Evolutionary conservation across 495 filamentous ascomycete genomes (phyloP).

Genomic region (Podospora anserina): DNA sequence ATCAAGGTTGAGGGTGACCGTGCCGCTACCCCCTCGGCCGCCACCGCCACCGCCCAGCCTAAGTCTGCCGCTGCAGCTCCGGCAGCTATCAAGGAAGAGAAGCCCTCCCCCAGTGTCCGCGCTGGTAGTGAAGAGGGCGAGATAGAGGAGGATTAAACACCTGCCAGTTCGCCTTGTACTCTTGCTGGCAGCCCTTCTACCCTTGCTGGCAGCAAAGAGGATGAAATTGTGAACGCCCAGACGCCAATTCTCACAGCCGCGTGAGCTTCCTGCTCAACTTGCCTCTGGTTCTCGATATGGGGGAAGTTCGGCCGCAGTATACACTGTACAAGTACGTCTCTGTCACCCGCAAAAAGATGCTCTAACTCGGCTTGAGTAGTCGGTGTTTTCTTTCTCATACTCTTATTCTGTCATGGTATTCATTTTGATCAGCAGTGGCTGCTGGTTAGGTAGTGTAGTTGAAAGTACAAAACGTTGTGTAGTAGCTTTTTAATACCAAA

Average conservation of each 20-base stretch:
- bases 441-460: background rate
- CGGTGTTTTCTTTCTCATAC: background rate
- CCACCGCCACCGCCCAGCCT: constrained; percentile 2
- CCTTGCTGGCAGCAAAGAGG: too few relatives aligned
- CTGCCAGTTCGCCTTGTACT: background rate
- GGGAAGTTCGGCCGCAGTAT: too few relatives aligned
- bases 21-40: background rate
- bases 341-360: background rate
- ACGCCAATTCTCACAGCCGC: too few relatives aligned
- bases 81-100: constrained; percentile 47
- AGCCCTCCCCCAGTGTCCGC: constrained; percentile 60
- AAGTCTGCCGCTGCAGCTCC: background rate
- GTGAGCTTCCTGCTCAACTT: too few relatives aligned
- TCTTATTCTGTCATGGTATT: background rate
- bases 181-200: background rate
- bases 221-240: too few relatives aligned
- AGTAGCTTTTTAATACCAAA: background rate
- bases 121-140: constrained; percentile 49
- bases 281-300: too few relatives aligned
- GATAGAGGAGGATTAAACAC: background rate
- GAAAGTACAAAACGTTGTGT: background rate
- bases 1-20: constrained; percentile 20
- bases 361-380: constrained; percentile 8
- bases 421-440: background rate
- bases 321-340: constrained; percentile 4